Conservation (phyloP, 2,329 filamentous ascomycete species). For the Hymenotorrendiella dingleyae region DNA sequence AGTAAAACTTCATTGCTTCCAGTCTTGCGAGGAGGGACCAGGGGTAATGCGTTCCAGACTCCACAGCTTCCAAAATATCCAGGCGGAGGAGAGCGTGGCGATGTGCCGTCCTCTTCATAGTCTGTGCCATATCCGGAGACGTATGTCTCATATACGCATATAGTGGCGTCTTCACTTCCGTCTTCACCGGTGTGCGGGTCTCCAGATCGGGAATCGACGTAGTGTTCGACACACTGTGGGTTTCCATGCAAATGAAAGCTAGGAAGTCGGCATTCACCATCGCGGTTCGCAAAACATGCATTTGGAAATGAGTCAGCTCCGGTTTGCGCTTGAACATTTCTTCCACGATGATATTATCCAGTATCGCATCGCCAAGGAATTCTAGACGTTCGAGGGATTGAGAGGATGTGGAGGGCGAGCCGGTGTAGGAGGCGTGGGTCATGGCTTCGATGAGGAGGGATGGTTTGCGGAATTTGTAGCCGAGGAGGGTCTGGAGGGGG, state of each 20-base stretch:
- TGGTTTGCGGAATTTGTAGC: slow-evolving; percentile 65
- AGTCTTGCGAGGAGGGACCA: slow-evolving; percentile 68
- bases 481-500: slow-evolving; percentile 59
- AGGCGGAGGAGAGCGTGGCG: slow-evolving; percentile 37
- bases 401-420: slow-evolving; percentile 33
- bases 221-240: slow-evolving; percentile 28
- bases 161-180: slow-evolving; percentile 33
- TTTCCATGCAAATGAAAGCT: slow-evolving; percentile 66
- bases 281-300: slow-evolving; percentile 72
- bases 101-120: slow-evolving; percentile 32
- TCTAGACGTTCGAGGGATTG: slow-evolving; percentile 68
- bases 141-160: slow-evolving; percentile 66
- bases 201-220: neutral
- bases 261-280: slow-evolving; percentile 78
- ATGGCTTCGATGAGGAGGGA: slow-evolving; percentile 69
- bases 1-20: slow-evolving; percentile 69
- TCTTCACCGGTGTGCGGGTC: slow-evolving; percentile 14
- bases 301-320: slow-evolving; percentile 47
- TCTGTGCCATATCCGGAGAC: slow-evolving; percentile 40
- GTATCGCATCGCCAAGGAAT: slow-evolving; percentile 78
- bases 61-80: slow-evolving; percentile 45
- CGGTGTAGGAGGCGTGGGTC: slow-evolving; percentile 61
- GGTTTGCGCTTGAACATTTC: slow-evolving; percentile 44
- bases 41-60: slow-evolving; percentile 54
- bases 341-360: slow-evolving; percentile 70